Evolutionary conservation across 495 filamentous ascomycete genomes (phyloP).

Genomic region (Acidomyces sp.): DNA sequence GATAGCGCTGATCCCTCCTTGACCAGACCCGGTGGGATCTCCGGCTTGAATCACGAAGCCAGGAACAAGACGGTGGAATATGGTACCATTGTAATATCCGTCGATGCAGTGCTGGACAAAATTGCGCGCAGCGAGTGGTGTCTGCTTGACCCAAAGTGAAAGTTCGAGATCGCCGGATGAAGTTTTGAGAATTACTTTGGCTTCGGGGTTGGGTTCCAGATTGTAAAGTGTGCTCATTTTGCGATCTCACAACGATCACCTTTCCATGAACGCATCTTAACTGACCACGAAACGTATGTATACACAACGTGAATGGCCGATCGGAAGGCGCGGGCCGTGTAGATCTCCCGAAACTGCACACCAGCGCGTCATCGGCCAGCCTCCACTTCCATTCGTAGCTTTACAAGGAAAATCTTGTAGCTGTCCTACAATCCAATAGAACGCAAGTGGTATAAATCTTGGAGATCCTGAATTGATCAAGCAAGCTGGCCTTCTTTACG

Average conservation of each 20-base stretch:
- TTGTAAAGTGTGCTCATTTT: slow-evolving; percentile 80
- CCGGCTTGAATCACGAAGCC: slow-evolving; percentile 92
- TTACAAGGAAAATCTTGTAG: too few species aligned
- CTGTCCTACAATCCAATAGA: too few species aligned
- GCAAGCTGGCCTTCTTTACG: slow-evolving; percentile 9
- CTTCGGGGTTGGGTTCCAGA: slow-evolving; percentile 84
- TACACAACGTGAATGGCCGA: too few species aligned
- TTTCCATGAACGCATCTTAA: too few species aligned
- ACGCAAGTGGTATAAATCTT: too few species aligned
- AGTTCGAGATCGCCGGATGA: slow-evolving; percentile 77
- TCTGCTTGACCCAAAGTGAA: slow-evolving; percentile 88
- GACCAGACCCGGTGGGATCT: slow-evolving; percentile 69
- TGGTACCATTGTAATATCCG: slow-evolving; percentile 81
- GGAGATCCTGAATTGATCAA: too few species aligned
- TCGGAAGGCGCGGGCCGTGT: too few species aligned
- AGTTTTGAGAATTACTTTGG: slow-evolving; percentile 78
- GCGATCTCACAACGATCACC: not conserved
- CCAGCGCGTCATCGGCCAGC: too few species aligned
- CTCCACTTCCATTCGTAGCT: too few species aligned
- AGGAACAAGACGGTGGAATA: slow-evolving; percentile 85
- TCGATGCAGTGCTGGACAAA: slow-evolving; percentile 93
- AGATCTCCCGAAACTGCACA: too few species aligned
- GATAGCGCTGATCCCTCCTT: slow-evolving; percentile 84
- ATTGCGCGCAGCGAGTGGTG: slow-evolving; percentile 79
- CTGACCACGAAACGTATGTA: too few species aligned